Base-by-base conservation (phyloP, 2,329 filamentous ascomycete genomes). In the Sphaceloma murrayae region DNA sequence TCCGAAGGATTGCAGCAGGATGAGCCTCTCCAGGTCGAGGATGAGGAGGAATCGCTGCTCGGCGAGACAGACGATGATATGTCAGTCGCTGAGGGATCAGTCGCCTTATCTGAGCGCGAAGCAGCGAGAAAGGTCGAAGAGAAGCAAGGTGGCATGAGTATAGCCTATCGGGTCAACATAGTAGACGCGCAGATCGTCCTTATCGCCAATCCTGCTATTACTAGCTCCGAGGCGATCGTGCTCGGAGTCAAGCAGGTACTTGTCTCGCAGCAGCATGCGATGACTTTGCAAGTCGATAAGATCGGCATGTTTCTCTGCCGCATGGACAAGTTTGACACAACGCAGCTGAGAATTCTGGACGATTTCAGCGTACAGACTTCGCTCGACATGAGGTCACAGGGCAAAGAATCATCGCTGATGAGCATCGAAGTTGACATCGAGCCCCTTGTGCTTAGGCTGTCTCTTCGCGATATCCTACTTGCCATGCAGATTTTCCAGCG, bases 281-380 rank as follows among this genome's bases (percentile, higher is more conserved):
- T 93, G 53, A 95, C 91, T 1, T 74, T 99, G 58, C 89, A 98
- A 58, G 78, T 98, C 2, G 88, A 86, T 5, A 81, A 96, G 57
- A 77, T 96, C 43, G 91, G 91, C 54, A 98, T 99, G 91, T 99
- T 95, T 61, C 65, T 98, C 22, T 98, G 93, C 59, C 83, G 91
- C 9, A 98, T 99, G 91, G 93, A 99, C 62, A 85, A 80, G 51
- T 96, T 96, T 54, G 89, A 98, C 53, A 87, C 84, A 3, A 88
- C 82, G 30, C 78, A 86, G 27, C 72, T 98, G 34, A 80, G 91
- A 13, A 94, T 99, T 49, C 76, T 99, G 22, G 93, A 99, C 58
- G 88, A 98, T 62, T 98, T 98, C 60, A 94, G 87, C 2, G 70
- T 96, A 7, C 84, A 91, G 51, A 72, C 94, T 54, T 91, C 85